Base-by-base conservation (phyloP, 805 yeast genomes). In the Kregervanrija pseudodelftensis region DNA sequence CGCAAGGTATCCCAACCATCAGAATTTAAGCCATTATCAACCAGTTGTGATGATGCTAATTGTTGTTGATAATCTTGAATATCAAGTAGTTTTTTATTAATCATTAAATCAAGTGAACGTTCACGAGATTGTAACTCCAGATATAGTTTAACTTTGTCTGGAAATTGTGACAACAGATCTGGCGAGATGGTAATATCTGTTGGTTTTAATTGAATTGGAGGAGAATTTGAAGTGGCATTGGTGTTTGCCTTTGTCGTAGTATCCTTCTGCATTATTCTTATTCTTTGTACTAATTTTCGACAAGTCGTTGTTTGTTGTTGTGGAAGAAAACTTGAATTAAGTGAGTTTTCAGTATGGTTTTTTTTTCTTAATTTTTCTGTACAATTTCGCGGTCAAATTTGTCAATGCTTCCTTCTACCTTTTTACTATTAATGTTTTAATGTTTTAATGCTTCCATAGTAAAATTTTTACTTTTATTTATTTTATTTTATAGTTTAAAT, bases 81-180 rank as follows among this genome's bases (percentile, higher is more conserved):
- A 56, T 91, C 98, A 44, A 86, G 74, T 49, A 87, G 76, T 61
- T 91, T 91, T 48, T 95, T 78, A 38, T 90, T 80, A 34, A 87
- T 79, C 51, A 85, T 73, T 45, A 91, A 76, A 62, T 93, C 98
- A 39, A 91, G 65, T 50, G 79, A 74, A 49, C 79, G 76, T 62
- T 93, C 99, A n/a, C 90, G 87, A 8, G 84, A 88, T 51, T 76
- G 74, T 39, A 91, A 69, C 43, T 79, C 73, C 56, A 83, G 77
- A 63, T 85, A 86, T 46, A 80, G 68, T 14, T 74, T 78, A n/a
- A 87, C 80, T 56, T 87, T 61, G 14, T 64, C 66, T 3, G 70
- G 69, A 47, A 65, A 66, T 36, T 55, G 39, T 12, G 49, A 42
- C 32, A 56, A 61, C 15, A 66, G 40, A 1, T 61, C 54, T 13